Evolutionary conservation across 2,329 filamentous ascomycete genomes (phyloP), one percentile per base, ranked within the genome.

Genomic region (Cytospora leucostoma): DNA sequence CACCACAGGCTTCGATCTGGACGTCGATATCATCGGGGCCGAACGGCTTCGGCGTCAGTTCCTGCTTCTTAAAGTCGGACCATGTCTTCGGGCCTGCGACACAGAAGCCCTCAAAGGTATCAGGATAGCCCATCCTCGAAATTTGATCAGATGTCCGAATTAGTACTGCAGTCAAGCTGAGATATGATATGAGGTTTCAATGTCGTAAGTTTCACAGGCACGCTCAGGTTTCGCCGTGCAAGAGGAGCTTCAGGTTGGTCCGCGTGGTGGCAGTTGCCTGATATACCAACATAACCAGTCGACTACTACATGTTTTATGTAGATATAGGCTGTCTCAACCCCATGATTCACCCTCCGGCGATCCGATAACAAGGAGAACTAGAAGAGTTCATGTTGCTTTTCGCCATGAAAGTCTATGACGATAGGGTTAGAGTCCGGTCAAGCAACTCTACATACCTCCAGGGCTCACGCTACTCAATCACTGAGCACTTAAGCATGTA

Each of bases 11-110:
- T 67, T 88, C 83, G 70, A 92, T 87, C 75, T 89, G 86, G 72
- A 92, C 84, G 70, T 91, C 88, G 69, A 91, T 81, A 72, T 91
- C 87, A 73, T 86, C 80, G 69, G 88, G 85, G 58, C 85, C 87
- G 70, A 90, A 90, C 21, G 85, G 84, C 78, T 90, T 90, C 63
- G 89, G 82, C 34, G 67, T 78, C 53, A 80, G 71, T 53, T 72
- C 69, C 17, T 68, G 56, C 63, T 75, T 77, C 66, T 73, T 70
- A 65, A 79, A 80, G 57, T 75, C 68, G 67, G 75, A 78, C 77
- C 77, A 80, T 4, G 73, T 71, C 63, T 78, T 75, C 49, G 77
- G 76, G 37, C 74, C 71, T 68, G 79, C 76, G 65, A 78, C 76
- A 65, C 74, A 76, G 70, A 78, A 80, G 68, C 78, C 78, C 56